These are phyloP conservation scores for Penicillium manginii DNA, from an alignment of 495 filamentous ascomycete species.

Conservation along the genomic window DNA sequence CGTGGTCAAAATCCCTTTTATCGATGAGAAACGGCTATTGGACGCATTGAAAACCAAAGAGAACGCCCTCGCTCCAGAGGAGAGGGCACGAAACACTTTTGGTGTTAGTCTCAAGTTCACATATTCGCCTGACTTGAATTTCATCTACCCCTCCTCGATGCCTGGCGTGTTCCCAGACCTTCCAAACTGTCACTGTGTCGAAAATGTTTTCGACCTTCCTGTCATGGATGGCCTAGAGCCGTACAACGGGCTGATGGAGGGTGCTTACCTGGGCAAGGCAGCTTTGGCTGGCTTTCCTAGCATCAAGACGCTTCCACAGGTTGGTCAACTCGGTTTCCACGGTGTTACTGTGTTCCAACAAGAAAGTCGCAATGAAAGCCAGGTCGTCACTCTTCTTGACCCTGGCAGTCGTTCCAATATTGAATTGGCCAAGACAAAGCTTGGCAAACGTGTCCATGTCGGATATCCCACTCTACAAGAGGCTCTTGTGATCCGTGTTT, in stretches of 20 bases:
- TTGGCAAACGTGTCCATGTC: conserved; percentile 85
- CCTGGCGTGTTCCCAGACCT: conserved; percentile 92
- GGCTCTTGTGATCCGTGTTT: conserved; percentile 83
- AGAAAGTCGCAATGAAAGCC: conserved; percentile 94
- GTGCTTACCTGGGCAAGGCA: conserved; percentile 76
- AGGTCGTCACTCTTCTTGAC: conserved; percentile 83
- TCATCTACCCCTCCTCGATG: conserved; percentile 80
- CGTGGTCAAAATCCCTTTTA: conserved; percentile 98
- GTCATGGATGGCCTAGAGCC: conserved; percentile 88
- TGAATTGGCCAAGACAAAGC: conserved; percentile 72
- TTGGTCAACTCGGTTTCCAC: conserved; percentile 81
- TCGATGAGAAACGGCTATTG: conserved; percentile 85
- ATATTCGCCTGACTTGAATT: conserved; percentile 76
- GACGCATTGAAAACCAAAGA: conserved; percentile 85
- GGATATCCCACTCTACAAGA: conserved; percentile 97
- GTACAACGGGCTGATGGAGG: conserved; percentile 83
- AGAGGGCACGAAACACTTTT: conserved; percentile 84
- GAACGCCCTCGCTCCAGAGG: conserved; percentile 69
- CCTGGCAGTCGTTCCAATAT: conserved; percentile 70
- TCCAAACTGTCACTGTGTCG: conserved; percentile 82
- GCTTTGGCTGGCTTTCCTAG: conserved; percentile 93
- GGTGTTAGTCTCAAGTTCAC: conserved; percentile 92
- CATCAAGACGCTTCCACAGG: conserved; percentile 79
- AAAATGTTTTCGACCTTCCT: conserved; percentile 94
- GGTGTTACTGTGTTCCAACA: conserved; percentile 97